Percentiles rank a stretch among this genome's conserved stretches.
Conservation (phyloP, 805 yeast genomes). For the Metschnikowia peoriensis region DNA sequence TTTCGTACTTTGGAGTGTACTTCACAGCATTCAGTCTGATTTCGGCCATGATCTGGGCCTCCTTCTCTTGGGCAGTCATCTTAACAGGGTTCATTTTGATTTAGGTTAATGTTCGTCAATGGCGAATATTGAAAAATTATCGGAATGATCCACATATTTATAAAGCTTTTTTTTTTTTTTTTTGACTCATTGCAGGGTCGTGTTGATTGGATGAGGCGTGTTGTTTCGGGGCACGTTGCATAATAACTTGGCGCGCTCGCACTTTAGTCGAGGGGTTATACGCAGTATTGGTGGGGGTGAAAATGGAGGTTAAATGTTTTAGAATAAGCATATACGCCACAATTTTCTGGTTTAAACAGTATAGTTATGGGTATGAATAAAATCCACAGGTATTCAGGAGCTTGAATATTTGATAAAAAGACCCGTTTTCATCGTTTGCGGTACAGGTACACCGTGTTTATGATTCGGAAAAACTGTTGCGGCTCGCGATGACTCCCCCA, state of each 20-base stretch:
- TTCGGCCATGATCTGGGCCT: slow-evolving; percentile 45
- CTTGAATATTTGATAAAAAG: too few relatives aligned
- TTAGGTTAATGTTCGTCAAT: neutral
- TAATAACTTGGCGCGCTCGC: neutral
- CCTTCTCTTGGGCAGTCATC: slow-evolving; percentile 40
- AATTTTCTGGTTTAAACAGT: too few relatives aligned
- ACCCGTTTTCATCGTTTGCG: neutral
- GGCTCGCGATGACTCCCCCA: neutral
- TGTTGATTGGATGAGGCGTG: slow-evolving; percentile 6
- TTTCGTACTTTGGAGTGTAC: slow-evolving; percentile 41
- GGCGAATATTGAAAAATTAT: too few relatives aligned
- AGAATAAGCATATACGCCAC: too few relatives aligned
- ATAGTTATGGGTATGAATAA: too few relatives aligned
- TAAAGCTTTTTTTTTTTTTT: too few relatives aligned
- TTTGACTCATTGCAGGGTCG: slow-evolving; percentile 5
- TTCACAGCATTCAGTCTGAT: slow-evolving; percentile 33
- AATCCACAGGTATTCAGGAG: too few relatives aligned
- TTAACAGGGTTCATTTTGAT: slow-evolving; percentile 13
- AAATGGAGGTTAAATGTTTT: too few relatives aligned
- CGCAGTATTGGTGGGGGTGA: neutral
- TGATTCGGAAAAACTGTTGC: neutral
- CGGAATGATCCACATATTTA: slow-evolving; percentile 3
- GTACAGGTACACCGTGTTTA: neutral
- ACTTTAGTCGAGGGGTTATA: neutral
- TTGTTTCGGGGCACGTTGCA: neutral